A percentile compares a stretch with the other conserved stretches of the same genome.
Evolutionary conservation across 805 yeast genomes (phyloP).

Genomic region (Kregervanrija pseudodelftensis): DNA sequence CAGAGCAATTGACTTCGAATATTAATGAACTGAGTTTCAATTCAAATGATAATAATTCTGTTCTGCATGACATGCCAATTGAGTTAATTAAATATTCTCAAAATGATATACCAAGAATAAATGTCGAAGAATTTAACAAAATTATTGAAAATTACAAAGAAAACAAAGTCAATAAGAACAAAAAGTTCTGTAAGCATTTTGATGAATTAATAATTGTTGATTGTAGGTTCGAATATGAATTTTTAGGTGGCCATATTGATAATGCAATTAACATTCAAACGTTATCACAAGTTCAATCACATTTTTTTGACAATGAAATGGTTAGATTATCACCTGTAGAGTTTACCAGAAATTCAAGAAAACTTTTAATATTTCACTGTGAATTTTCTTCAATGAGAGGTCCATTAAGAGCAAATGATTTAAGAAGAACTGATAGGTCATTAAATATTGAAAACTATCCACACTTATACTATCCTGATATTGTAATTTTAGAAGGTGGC

Average conservation of each 20-base stretch:
- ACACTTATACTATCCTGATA: constrained; percentile 76
- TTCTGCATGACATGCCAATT: constrained; percentile 5
- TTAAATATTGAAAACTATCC: constrained; percentile 75
- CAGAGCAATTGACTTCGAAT: constrained; percentile 20
- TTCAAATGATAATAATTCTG: constrained; percentile 7
- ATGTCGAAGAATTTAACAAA: constrained; percentile 47
- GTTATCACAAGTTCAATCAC: constrained; percentile 58
- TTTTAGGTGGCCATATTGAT: constrained; percentile 83
- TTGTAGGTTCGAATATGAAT: constrained; percentile 91
- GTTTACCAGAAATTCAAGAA: constrained; percentile 22
- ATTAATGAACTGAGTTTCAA: constrained; percentile 19
- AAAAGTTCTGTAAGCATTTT: constrained; percentile 38
- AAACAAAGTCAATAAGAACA: constrained; percentile 21
- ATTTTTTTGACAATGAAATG: constrained; percentile 31
- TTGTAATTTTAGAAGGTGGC: constrained; percentile 85
- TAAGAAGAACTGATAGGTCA: constrained; percentile 76
- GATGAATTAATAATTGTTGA: constrained; percentile 62
- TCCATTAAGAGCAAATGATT: constrained; percentile 85
- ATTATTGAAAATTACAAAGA: constrained; percentile 36
- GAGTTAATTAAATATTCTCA: constrained; percentile 24
- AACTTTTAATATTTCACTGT: constrained; percentile 80
- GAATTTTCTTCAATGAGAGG: constrained; percentile 91
- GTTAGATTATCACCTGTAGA: constrained; percentile 17
- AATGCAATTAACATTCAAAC: constrained; percentile 75
- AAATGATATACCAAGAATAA: constrained; percentile 68